These are phyloP conservation scores for Penicillium simplicissimum DNA, from an alignment of 495 filamentous ascomycete species.

Conservation along the genomic window DNA sequence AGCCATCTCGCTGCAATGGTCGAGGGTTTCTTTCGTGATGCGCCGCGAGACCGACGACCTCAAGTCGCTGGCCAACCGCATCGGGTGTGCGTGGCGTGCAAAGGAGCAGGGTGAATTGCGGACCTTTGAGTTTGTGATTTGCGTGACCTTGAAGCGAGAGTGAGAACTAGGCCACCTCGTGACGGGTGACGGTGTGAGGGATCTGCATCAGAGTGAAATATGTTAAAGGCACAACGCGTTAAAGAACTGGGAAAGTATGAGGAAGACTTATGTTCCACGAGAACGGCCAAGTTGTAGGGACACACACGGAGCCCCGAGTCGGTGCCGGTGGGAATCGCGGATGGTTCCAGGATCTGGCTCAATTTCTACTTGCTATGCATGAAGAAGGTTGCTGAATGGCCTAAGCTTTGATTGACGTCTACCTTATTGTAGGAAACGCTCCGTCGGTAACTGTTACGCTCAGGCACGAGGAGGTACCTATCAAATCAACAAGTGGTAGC, in stretches of 20 bases:
- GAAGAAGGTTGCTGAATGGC: no score
- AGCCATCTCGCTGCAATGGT: slow-evolving; percentile 12
- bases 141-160: slow-evolving; percentile 13
- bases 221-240: neutral
- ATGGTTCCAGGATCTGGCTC: neutral
- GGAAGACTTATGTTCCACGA: slow-evolving; percentile 43
- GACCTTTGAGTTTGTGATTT: slow-evolving; percentile 12
- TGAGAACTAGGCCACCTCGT: slow-evolving; percentile 63
- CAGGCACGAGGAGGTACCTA: no score
- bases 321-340: slow-evolving; percentile 11
- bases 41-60: slow-evolving; percentile 13
- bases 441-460: no score
- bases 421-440: neutral
- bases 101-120: slow-evolving; percentile 9
- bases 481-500: no score
- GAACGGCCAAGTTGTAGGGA: slow-evolving; percentile 42
- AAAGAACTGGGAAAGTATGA: neutral
- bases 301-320: slow-evolving; percentile 12
- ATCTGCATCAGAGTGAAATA: neutral
- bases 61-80: slow-evolving; percentile 10
- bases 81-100: slow-evolving; percentile 17
- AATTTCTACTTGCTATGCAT: neutral
- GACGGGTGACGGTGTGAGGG: slow-evolving; percentile 50
- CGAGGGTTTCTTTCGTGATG: slow-evolving; percentile 9
- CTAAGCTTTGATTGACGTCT: no score